Evolutionary conservation across 768 basidiomycete genomes (phyloP).

Genomic region (Tricholoma flavovirens): DNA sequence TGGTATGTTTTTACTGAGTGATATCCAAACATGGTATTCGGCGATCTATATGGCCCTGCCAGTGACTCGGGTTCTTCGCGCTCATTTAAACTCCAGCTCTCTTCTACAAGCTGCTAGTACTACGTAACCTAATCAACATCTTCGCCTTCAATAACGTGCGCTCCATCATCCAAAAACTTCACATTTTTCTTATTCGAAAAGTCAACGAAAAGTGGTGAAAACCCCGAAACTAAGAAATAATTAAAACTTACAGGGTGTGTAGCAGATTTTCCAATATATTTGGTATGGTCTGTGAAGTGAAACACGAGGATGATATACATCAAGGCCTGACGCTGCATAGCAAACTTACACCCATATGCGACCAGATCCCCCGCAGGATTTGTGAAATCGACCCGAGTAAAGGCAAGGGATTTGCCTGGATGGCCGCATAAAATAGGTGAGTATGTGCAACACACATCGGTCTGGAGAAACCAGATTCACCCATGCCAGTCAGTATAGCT

Average conservation of each 20-base stretch:
- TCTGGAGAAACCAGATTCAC: conserved; percentile 26
- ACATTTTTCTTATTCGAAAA: conserved; percentile 54
- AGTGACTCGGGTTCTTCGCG: background rate
- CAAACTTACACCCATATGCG: conserved; percentile 70
- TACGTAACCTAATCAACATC: conserved; percentile 32
- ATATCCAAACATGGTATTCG: background rate
- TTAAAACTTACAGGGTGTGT: conserved; percentile 37
- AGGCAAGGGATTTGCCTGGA: conserved; percentile 72
- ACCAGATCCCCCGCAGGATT: conserved; percentile 59
- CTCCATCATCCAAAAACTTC: conserved; percentile 75
- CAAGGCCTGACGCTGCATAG: background rate
- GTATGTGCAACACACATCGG: background rate
- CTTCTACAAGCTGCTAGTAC: background rate
- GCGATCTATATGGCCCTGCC: background rate
- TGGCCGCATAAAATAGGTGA: conserved; percentile 3
- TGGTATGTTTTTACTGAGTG: too few relatives aligned
- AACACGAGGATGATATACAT: conserved; percentile 6
- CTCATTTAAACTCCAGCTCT: background rate
- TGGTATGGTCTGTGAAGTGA: conserved; percentile 63
- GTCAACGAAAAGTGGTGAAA: background rate
- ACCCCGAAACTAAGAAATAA: background rate
- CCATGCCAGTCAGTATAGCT: conserved; percentile 65
- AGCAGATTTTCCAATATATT: conserved; percentile 72
- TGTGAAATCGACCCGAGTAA: conserved; percentile 75
- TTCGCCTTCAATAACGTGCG: conserved; percentile 59